Evolutionary conservation across 345 rosid species (phyloP), one percentile per base, ranked within the genome.

Genomic region (Isatis tinctoria): DNA sequence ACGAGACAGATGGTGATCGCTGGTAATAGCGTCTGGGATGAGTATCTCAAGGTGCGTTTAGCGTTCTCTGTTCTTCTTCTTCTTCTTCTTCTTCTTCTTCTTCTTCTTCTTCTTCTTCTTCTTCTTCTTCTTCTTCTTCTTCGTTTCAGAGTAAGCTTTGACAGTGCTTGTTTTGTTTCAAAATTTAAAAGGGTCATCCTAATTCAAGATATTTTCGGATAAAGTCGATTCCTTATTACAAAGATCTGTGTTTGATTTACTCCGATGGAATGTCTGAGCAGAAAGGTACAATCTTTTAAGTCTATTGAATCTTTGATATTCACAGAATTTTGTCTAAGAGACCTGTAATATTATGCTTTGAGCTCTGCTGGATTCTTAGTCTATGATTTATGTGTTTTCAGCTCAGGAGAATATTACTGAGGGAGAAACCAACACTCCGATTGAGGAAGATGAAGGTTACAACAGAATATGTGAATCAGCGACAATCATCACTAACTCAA

Each of bases 1-100:
- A 79, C 68, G 36, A 80, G 84, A n/a, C 87, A 83, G 14, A 90
- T 85, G 95, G 88, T 93, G 41, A 47, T 78, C 0, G 93, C 98
- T 54, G 89, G 82, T 61, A 82, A 61, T 52, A 5, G 63, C 27
- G 80, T 81, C 67, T 90, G 98, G 97, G 96, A 90, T 43, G 84
- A 82, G 72, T 83, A 84, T 70, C 81, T 88, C 44, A 87, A 90
- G 97, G 98, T 92, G 75, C 53, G 44, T 54, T 78, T 59, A n/a
- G 62, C 61, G 68, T 67, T 58, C 47, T 22, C 22, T 32, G 13
- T 72, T 22, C 3, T 7, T 43, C 39, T 17, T 22, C 16, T 26
- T 26, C 1, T 16, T 22, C 4, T 30, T 58, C 27, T 32, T 53
- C 27, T 43, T 33, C 4, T 58, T 74, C 72, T 22, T 22, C 24